These are phyloP conservation scores for Xylaria scruposa DNA, from an alignment of 495 filamentous ascomycete genomes.

Conservation along the genomic window DNA sequence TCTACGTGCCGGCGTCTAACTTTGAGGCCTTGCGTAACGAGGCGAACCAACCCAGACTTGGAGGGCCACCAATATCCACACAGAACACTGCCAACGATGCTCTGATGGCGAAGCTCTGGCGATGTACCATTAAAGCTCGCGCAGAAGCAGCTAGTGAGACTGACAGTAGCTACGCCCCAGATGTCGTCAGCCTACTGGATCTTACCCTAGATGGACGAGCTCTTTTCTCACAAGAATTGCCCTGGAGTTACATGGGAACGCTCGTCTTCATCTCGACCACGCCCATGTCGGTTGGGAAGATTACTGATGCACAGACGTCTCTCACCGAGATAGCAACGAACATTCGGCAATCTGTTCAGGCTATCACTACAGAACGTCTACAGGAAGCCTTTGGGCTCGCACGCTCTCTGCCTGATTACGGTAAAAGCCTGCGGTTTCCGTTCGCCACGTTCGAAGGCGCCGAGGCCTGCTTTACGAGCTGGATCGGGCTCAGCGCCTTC, in stretches of 20 bases:
- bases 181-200: background rate
- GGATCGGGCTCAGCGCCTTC: constrained; percentile 9
- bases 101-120: constrained; percentile 8
- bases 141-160: background rate
- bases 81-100: constrained; percentile 4
- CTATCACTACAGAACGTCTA: background rate
- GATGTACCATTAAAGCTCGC: background rate
- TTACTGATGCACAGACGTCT: background rate
- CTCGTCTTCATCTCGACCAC: constrained; percentile 2
- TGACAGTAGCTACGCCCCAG: background rate
- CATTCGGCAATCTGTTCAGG: background rate
- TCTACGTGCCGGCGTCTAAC: background rate
- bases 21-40: background rate
- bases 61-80: background rate
- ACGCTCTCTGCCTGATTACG: background rate
- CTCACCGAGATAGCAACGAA: background rate
- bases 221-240: background rate
- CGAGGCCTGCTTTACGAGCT: background rate
- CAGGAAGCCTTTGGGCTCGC: constrained; percentile 2
- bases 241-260: constrained; percentile 10
- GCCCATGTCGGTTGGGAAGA: background rate
- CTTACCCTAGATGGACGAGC: constrained; percentile 1
- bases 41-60: background rate
- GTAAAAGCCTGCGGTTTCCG: background rate
- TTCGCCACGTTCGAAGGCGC: background rate